Percentiles rank a stretch among this genome's conserved stretches.
These are phyloP conservation scores for Mallotus repandus DNA, from an alignment of 441 rosid genomes.

Conservation along the genomic window DNA sequence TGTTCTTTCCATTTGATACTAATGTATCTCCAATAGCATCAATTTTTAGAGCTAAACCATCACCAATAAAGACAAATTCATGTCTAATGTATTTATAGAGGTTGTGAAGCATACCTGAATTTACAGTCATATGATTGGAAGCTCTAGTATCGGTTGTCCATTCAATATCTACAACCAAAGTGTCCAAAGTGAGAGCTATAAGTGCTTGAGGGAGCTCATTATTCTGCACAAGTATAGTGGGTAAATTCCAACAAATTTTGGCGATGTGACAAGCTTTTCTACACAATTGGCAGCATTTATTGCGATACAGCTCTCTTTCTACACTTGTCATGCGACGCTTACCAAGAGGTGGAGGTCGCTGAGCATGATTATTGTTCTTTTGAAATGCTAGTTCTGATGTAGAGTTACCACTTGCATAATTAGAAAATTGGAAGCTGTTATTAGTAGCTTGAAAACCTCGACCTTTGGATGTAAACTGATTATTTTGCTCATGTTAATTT, in stretches of 20 bases:
- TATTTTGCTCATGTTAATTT: not conserved
- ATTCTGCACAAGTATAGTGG: not conserved
- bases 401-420: not conserved
- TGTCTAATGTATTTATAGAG: not conserved
- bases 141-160: not conserved
- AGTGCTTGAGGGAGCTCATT: constrained; percentile 6
- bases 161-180: not conserved
- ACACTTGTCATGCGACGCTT: not conserved
- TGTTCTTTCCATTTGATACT: too few relatives aligned
- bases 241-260: constrained; percentile 3
- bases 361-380: not conserved
- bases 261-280: not conserved
- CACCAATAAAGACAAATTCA: not conserved
- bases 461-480: constrained; percentile 13
- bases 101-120: not conserved
- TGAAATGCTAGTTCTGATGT: not conserved
- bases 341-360: constrained; percentile 9
- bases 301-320: not conserved
- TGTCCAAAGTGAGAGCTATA: not conserved
- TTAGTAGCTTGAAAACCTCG: not conserved
- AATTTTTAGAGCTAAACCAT: too few relatives aligned
- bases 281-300: not conserved
- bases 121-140: not conserved
- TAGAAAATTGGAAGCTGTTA: not conserved
- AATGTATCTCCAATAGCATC: too few relatives aligned